A percentile compares a stretch with the other conserved stretches of the same genome.
Evolutionary conservation across 2,329 filamentous ascomycete species (phyloP).

Genomic region (Didymella pomorum): DNA sequence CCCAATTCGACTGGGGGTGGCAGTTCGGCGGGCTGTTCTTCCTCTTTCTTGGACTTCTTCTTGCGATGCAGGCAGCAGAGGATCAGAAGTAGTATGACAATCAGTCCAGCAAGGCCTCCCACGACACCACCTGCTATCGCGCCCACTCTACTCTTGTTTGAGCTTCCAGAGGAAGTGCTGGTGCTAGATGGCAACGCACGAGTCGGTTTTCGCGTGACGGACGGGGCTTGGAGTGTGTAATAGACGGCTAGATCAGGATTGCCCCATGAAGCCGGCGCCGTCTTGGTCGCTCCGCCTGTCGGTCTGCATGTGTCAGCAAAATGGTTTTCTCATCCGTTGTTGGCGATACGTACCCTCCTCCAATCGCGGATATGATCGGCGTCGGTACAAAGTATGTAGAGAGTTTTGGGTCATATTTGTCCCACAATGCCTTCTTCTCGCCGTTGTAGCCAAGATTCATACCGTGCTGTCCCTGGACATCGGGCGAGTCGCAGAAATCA

Average conservation of each 20-base stretch:
- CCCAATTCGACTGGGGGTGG: slow-evolving; percentile 45
- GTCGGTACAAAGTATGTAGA: slow-evolving; percentile 64
- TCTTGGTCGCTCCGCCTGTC: slow-evolving; percentile 63
- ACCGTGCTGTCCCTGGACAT: slow-evolving; percentile 65
- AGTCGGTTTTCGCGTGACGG: slow-evolving; percentile 61
- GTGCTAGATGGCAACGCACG: slow-evolving; percentile 51
- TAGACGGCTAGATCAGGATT: slow-evolving; percentile 62
- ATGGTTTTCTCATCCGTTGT: slow-evolving; percentile 18
- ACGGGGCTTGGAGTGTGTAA: slow-evolving; percentile 60
- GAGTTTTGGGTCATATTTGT: slow-evolving; percentile 59
- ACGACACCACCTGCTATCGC: slow-evolving; percentile 53
- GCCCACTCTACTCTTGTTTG: slow-evolving; percentile 42
- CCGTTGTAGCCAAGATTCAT: slow-evolving; percentile 63
- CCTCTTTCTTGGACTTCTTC: slow-evolving; percentile 42
- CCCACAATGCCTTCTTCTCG: slow-evolving; percentile 58
- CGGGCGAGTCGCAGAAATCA: slow-evolving; percentile 61
- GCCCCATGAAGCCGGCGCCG: slow-evolving; percentile 60
- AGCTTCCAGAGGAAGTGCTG: slow-evolving; percentile 15
- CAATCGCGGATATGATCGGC: slow-evolving; percentile 59
- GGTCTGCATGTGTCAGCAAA: slow-evolving; percentile 42
- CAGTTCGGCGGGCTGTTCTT: slow-evolving; percentile 14
- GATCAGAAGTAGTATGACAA: slow-evolving; percentile 43
- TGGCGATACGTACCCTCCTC: slow-evolving; percentile 45
- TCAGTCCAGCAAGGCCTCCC: slow-evolving; percentile 48
- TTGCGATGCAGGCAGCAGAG: slow-evolving; percentile 49